These are phyloP conservation scores for Nicotiana tomentosiformis DNA, from an alignment of 257 asterid genomes.

Conservation along the genomic window DNA sequence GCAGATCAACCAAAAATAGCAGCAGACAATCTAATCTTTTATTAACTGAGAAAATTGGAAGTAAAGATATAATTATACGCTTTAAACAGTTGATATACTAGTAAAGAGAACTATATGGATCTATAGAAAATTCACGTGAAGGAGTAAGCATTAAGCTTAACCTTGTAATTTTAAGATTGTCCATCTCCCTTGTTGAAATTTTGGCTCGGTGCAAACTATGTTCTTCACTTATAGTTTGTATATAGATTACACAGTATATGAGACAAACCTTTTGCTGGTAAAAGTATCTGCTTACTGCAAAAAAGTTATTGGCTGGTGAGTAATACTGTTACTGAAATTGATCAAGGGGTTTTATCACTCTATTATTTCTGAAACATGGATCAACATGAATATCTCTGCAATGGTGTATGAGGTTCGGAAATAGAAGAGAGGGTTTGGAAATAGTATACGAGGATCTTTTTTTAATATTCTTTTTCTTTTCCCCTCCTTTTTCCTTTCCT, in stretches of 20 bases:
- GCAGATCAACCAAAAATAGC: not conserved
- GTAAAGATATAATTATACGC: not conserved
- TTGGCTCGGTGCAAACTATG: not conserved
- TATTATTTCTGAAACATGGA: not conserved
- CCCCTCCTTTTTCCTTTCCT: not conserved
- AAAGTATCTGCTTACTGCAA: not conserved
- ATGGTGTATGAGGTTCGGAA: not conserved
- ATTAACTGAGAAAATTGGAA: not conserved
- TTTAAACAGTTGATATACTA: not conserved
- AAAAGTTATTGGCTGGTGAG: not conserved
- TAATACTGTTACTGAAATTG: not conserved
- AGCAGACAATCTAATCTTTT: not conserved
- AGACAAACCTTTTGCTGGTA: not conserved
- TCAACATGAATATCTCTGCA: not conserved
- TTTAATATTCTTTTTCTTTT: not conserved
- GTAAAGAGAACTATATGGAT: not conserved
- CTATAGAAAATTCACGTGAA: not conserved
- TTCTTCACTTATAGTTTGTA: not conserved
- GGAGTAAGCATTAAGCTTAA: not conserved
- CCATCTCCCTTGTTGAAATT: not conserved
- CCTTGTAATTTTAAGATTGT: not conserved
- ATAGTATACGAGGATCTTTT: not conserved
- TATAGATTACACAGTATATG: not conserved
- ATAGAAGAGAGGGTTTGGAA: not conserved
- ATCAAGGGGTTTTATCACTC: not conserved